phyloP scores from a whole-genome alignment of 345 rosid species.

The Gossypium longicalyx region DNA sequence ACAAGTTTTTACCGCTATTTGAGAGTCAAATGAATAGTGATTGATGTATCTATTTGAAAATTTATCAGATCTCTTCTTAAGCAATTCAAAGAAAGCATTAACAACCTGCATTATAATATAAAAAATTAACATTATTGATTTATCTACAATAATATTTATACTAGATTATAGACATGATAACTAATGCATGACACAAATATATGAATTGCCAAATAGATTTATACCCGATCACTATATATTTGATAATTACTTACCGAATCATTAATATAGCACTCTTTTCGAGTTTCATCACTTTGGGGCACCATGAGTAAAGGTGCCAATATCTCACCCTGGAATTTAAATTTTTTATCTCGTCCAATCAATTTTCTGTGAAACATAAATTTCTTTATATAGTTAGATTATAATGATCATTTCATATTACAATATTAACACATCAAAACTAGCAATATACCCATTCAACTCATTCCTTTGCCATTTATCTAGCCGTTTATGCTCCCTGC shows the following conservation, averaged over 20 bases:
- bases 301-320: background rate
- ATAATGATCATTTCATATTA: too few relatives aligned
- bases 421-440: too few relatives aligned
- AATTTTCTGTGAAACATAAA: too few relatives aligned
- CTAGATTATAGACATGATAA: background rate
- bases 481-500: too few relatives aligned
- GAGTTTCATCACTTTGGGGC: background rate
- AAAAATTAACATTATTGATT: background rate
- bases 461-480: too few relatives aligned
- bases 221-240: too few relatives aligned
- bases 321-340: too few relatives aligned
- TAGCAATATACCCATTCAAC: too few relatives aligned
- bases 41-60: background rate
- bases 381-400: too few relatives aligned
- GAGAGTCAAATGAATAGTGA: background rate
- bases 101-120: background rate
- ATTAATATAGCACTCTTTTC: background rate
- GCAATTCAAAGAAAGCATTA: background rate
- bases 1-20: background rate
- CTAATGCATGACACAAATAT: background rate
- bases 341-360: too few relatives aligned
- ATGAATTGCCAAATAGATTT: too few relatives aligned
- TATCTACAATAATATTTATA: rapidly evolving
- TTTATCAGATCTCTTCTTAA: background rate
- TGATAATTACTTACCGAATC: background rate